A percentile compares a stretch with the other conserved stretches of the same genome.
Conservation (phyloP, 2,329 filamentous ascomycete genomes). For the Fusarium verticillioides region DNA sequence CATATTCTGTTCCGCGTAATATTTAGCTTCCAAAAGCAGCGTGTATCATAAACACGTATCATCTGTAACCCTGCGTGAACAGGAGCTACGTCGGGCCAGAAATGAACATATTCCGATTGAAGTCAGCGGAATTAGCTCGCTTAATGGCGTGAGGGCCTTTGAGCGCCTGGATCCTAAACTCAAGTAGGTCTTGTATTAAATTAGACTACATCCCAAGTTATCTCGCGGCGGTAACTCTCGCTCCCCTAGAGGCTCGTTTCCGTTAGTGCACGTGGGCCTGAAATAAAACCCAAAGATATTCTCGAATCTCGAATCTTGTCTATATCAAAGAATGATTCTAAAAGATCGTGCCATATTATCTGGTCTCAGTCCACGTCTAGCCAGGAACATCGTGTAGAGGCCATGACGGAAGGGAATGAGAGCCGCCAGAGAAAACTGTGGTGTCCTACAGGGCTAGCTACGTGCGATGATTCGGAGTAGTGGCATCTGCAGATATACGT, state of each 20-base stretch:
- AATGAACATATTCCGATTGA: background rate
- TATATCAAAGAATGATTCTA: accelerated
- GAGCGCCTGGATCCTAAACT: accelerated
- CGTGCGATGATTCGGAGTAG: too few species aligned
- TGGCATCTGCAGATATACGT: too few species aligned
- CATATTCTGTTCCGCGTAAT: too few species aligned
- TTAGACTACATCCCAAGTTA: accelerated
- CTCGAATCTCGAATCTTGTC: background rate
- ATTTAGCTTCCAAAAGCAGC: too few species aligned
- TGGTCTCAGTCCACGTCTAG: background rate
- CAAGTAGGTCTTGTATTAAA: accelerated
- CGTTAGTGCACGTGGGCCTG: background rate
- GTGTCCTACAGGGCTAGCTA: too few species aligned
- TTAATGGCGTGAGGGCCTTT: accelerated
- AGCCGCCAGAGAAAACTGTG: too few species aligned
- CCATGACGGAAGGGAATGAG: background rate
- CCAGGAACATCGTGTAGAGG: background rate
- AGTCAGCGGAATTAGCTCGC: accelerated
- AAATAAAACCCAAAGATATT: too few species aligned
- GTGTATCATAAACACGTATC: too few species aligned
- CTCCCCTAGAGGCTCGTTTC: background rate
- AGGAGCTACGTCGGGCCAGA: background rate
- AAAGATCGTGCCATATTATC: background rate
- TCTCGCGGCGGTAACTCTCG: background rate
- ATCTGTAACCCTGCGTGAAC: accelerated